phyloP scores from a whole-genome alignment of 352 stramenopile species.

The Phytophthora pini region DNA sequence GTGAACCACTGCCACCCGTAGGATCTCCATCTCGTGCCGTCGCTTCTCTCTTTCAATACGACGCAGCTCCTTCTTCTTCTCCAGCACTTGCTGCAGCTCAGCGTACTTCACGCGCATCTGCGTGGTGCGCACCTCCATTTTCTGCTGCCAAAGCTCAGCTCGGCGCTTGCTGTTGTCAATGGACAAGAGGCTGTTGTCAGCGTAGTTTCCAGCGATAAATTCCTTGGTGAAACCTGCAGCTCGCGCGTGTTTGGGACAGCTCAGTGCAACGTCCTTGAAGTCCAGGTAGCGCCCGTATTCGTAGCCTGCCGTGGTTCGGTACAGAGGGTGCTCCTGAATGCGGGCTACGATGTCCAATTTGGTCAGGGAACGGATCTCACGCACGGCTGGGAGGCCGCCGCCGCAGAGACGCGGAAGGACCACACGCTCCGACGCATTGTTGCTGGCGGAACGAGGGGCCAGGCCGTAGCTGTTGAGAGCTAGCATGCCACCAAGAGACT shows the following conservation, averaged over 20 bases:
- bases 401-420: conserved; percentile 51
- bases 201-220: conserved; percentile 60
- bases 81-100: conserved; percentile 60
- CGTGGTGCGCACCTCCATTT: conserved; percentile 55
- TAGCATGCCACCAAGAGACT: conserved; percentile 31
- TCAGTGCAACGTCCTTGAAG: conserved; percentile 58
- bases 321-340: conserved; percentile 49
- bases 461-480: conserved; percentile 63
- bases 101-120: conserved; percentile 73
- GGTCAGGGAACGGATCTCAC: conserved; percentile 49
- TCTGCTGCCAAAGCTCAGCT: conserved; percentile 58
- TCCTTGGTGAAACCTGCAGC: conserved; percentile 58
- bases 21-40: conserved; percentile 38
- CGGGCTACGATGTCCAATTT: conserved; percentile 60
- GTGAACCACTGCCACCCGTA: conserved; percentile 30
- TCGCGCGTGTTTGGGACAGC: conserved; percentile 59
- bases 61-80: conserved; percentile 51
- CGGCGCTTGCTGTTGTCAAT: conserved; percentile 63
- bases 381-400: conserved; percentile 33
- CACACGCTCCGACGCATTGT: conserved; percentile 26
- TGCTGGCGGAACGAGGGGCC: conserved; percentile 9
- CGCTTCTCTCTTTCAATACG: conserved; percentile 43
- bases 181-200: conserved; percentile 60
- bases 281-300: conserved; percentile 69
- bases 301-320: conserved; percentile 64